Base-by-base conservation (phyloP, 257 asterid genomes). In the Nicotiana knightiana region DNA sequence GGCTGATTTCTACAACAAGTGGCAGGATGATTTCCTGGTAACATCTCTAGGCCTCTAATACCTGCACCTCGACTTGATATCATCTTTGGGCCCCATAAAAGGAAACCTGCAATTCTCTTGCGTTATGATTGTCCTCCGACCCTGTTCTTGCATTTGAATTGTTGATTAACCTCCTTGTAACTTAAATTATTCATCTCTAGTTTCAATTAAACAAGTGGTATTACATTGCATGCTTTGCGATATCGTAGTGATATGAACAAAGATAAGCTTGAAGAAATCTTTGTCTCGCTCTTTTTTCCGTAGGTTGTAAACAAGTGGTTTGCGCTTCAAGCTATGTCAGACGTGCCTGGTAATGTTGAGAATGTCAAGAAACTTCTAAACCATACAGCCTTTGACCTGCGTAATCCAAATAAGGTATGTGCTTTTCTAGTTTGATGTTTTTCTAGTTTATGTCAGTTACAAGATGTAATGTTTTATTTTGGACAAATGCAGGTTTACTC, bases 11-110 rank as follows among this genome's bases (percentile, higher is more conserved):
- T 94, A 91, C 78, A 54, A 58, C 81, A 93, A 92, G 89, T 96
- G 99, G 99, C 91, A 94, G 88, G 88, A 93, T 28, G 93, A 96
- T 81, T 96, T 37, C 90, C 89, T 96, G 98, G 99, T 96, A 43
- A 92, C 39, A 82, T 79, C 66, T 81, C 35, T 82, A 67, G 66
- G 57, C 26, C 35, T 58, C 17, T 26, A 6, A 2, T 53, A 55
- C 30, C 62, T 58, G 37, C 62, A 53, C 33, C n/a, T 0, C 58
- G 61, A 11, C 33, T 26, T 51, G 28, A 15, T 26, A 2, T n/a
- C 9, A 11, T 46, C 35, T 67, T 8, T 58, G 67, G 21, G 28
- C n/a, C 64, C 63, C 26, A 58, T 58, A 18, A 18, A 58, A 2
- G 9, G 64, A 58, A 6, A 58, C 28, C 51, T 43, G 15, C 9